phyloP scores from a whole-genome alignment of 1,284 basidiomycete species.

The Cryptococcus sp. region DNA sequence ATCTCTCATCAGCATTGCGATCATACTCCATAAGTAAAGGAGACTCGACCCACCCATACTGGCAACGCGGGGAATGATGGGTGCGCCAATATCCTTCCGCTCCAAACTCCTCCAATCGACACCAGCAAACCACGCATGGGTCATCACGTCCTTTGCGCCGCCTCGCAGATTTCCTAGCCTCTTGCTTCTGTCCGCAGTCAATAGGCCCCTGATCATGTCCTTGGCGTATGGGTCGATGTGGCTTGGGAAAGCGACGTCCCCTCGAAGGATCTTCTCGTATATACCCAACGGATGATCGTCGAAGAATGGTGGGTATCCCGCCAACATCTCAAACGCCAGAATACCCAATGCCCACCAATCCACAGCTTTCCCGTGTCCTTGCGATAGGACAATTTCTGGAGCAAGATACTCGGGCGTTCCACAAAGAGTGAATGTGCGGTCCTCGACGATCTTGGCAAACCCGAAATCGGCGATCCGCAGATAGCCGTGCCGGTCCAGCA shows the following conservation, averaged over 20 bases:
- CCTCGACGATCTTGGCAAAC: constrained; percentile 57
- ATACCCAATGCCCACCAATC: constrained; percentile 60
- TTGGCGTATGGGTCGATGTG: constrained; percentile 56
- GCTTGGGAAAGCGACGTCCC: constrained; percentile 55
- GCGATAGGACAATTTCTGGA: constrained; percentile 56
- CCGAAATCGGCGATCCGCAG: constrained; percentile 59
- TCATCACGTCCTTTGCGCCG: constrained; percentile 57
- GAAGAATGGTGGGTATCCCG: constrained; percentile 55
- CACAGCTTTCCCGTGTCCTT: constrained; percentile 58
- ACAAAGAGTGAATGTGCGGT: constrained; percentile 56
- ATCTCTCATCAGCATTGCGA: neutral
- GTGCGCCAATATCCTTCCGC: constrained; percentile 55
- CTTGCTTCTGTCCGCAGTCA: constrained; percentile 55
- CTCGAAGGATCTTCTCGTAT: constrained; percentile 56
- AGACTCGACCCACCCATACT: constrained; percentile 49
- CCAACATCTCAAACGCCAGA: constrained; percentile 57
- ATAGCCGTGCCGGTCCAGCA: constrained; percentile 55
- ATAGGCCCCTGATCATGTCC: constrained; percentile 55
- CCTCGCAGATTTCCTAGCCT: constrained; percentile 57
- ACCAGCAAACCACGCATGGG: constrained; percentile 57
- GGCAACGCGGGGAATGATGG: constrained; percentile 56
- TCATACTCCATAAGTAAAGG: constrained; percentile 2
- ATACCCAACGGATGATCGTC: constrained; percentile 55
- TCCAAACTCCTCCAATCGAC: constrained; percentile 57
- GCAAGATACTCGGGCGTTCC: constrained; percentile 58